Percentiles rank a stretch among this genome's conserved stretches.
These are phyloP conservation scores for Tubosaeta brunneosetosa DNA, from an alignment of 768 basidiomycete species.

Conservation along the genomic window DNA sequence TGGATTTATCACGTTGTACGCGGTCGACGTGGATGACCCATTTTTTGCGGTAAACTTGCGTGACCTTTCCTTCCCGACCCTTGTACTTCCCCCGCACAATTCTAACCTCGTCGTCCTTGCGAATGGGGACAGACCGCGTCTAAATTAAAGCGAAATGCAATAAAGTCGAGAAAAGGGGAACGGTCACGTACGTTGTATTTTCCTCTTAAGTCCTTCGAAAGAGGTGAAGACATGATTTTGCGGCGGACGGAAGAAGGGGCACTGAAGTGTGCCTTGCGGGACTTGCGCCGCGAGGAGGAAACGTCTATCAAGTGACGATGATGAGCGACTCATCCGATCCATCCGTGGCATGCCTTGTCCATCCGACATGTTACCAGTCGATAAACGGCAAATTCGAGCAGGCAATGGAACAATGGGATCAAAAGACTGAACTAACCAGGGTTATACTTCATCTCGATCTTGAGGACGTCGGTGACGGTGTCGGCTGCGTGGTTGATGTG, in stretches of 20 bases:
- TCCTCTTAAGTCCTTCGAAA: slow-evolving; percentile 89
- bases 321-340: slow-evolving; percentile 34
- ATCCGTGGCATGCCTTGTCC: slow-evolving; percentile 39
- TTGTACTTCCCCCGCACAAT: slow-evolving; percentile 98
- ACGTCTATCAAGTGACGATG: slow-evolving; percentile 50
- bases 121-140: slow-evolving; percentile 89
- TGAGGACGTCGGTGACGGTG: slow-evolving; percentile 57
- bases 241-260: slow-evolving; percentile 94
- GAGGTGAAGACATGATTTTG: slow-evolving; percentile 95
- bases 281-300: slow-evolving; percentile 94
- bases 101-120: slow-evolving; percentile 97
- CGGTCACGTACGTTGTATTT: slow-evolving; percentile 77
- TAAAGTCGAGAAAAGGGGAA: background rate
- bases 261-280: slow-evolving; percentile 95
- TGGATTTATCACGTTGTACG: slow-evolving; percentile 95
- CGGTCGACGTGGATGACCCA: slow-evolving; percentile 99
- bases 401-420: slow-evolving; percentile 15
- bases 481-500: slow-evolving; percentile 25
- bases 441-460: slow-evolving; percentile 78
- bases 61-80: slow-evolving; percentile 97
- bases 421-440: slow-evolving; percentile 55
- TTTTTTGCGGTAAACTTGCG: slow-evolving; percentile 97
- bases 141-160: slow-evolving; percentile 25
- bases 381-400: slow-evolving; percentile 24
- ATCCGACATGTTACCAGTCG: slow-evolving; percentile 52